Base-by-base conservation (phyloP, 139 green algal genomes). In the Dunaliella sp. region DNA sequence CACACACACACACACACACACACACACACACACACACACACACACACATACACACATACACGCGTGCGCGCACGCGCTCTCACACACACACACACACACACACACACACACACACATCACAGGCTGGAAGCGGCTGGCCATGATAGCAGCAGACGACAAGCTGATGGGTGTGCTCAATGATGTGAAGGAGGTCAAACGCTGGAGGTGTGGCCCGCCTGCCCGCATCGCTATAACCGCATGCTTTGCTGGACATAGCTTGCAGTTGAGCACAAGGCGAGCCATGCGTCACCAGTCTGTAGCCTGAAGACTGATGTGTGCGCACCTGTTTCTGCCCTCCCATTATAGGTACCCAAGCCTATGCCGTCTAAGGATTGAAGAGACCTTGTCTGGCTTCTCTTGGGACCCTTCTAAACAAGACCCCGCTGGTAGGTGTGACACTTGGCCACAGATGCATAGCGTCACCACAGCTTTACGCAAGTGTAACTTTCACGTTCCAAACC, bases 1-100 rank as follows among this genome's bases (percentile, higher is more conserved):
- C 31, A 35, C 74, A 80, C 31, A 80, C 74, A 80, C 31, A 35
- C 74, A 80, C 31, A 35, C 74, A 80, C 31, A 80, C n/a, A 80
- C 31, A 80, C 74, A 35, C 31, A 80, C 74, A 80, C 31, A 80
- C 74, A 80, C 31, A 80, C 74, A 80, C 31, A 80, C 74, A 80
- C 31, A 80, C 74, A 80, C 31, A 80, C 74, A 80, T 22, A 80
- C 74, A 80, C 31, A 80, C 74, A 80, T 22, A 80, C 74, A 80
- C 31, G 24, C 74, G 24, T 22, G 24, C 74, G 24, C 31, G 31
- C 74, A 80, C 31, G 31, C 74, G 24, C 31, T 33, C 74, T 33
- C 31, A 80, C 74, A 80, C 31, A 80, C 74, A 80, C 31, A 80
- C 74, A 22, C 31, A 80, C 74, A 80, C 31, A 22, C 74, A 80